Percentiles rank a stretch among this genome's conserved stretches.
phyloP scores from a whole-genome alignment of 331 rosid genomes.

The Malus hybrid region DNA sequence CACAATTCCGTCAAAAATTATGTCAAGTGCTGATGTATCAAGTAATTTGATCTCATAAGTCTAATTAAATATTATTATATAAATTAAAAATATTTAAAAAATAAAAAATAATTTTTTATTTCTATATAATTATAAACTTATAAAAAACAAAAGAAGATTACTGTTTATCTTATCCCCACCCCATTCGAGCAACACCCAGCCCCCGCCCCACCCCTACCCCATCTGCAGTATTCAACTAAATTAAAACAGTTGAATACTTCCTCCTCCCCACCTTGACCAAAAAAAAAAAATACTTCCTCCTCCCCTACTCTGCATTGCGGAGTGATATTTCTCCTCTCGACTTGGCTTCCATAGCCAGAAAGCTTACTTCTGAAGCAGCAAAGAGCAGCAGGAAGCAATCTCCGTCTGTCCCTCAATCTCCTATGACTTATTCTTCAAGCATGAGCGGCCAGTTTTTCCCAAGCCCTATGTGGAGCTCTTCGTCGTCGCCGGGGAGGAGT shows the following conservation, averaged over 20 bases:
- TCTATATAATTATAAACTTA: no score
- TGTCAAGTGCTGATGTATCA: no score
- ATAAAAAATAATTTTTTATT: no score
- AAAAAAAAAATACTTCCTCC: slow-evolving; percentile 33
- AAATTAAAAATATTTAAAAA: no score
- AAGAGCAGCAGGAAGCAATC: not conserved
- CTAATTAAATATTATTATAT: no score
- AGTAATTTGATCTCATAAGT: no score
- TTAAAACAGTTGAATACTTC: slow-evolving; percentile 23
- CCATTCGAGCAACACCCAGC: no score
- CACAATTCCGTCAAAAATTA: no score
- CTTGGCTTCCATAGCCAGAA: slow-evolving; percentile 40
- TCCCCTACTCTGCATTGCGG: slow-evolving; percentile 56
- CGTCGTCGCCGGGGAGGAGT: slow-evolving; percentile 20
- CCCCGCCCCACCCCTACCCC: no score
- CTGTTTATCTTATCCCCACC: no score
- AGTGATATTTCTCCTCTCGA: slow-evolving; percentile 63
- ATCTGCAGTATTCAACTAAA: no score
- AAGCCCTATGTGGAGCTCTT: slow-evolving; percentile 9
- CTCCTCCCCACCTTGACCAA: slow-evolving; percentile 31
- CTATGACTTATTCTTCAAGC: not conserved
- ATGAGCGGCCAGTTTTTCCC: slow-evolving; percentile 2
- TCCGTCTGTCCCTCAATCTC: not conserved
- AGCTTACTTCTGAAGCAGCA: slow-evolving; percentile 29
- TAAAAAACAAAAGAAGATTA: no score